Base-by-base conservation (phyloP, 2,329 filamentous ascomycete species). In the Ceratocystis harringtonii region DNA sequence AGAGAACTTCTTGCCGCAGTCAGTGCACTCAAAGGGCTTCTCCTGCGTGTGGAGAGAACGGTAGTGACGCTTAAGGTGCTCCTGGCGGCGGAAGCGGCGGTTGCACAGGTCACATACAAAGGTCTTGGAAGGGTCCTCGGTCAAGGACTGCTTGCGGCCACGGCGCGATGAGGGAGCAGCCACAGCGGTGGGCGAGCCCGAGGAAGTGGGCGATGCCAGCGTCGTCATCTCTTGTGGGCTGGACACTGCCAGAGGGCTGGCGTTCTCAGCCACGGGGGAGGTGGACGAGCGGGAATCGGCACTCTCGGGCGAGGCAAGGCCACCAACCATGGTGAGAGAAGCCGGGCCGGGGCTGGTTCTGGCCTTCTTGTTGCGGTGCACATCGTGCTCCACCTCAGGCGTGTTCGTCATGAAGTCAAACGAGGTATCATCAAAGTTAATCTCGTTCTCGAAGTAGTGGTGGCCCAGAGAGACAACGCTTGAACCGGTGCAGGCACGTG, bases 1-100 rank as follows among this genome's bases (percentile, higher is more conserved):
- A 22, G 92, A 97, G 79, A 97, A 99, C 81, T 95, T 96, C 87
- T 99, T 99, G 71, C 94, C 92, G 73, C 94, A 99, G 78, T 99
- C 92, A 70, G 86, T 84, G 81, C 94, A 99, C 78, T 95, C 90
- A 72, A 97, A 99, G 4, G 94, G 94, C 85, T 97, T 99, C 75
- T 97, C 94, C 73, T 95, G 88, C 1, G 94, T 99, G 81, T 99
- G 94, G 61, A 99, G 90, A 67, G 94, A 97, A 71, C 94, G 87
- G 81, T 96, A 96, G 80, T 99, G 94, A 69, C 94, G 89, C 85
- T 99, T 99, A 68, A 99, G 84, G 74, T 99, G 94, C 77, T 99
- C 94, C 78, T 99, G 94, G 69, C 94, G 90, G 69, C 94, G 89
- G 87, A 99, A 99, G 68, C 94, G 90, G 69, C 94, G 91, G 72